Base-by-base conservation (phyloP, 768 basidiomycete genomes). In the Coprinopsis sp. region DNA sequence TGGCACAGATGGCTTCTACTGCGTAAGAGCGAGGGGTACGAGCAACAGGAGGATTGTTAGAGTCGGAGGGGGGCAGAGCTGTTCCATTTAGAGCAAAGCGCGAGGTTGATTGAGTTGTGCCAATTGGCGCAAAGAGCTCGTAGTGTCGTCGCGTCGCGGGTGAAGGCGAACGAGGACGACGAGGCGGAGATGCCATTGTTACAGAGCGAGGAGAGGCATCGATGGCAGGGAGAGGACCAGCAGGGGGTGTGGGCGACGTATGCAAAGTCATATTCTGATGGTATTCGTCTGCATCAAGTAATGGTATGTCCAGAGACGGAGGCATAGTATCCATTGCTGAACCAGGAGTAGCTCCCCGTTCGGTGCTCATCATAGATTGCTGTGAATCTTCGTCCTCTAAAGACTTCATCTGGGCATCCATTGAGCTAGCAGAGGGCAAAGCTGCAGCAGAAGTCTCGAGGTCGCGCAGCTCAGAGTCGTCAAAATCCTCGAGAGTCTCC, bases 1-100 rank as follows among this genome's bases (percentile, higher is more conserved):
- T 79, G 16, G 91, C 91, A 51, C 87, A 91, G 50, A 95, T 81
- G 14, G 93, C 92, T 66, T 95, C 93, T 4, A 96, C 84, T 6
- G 85, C 84, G 61, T 84, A 91, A 0, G 88, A 76, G 24, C 81
- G 74, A n/a, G 79, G 80, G 13, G 47, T n/a, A 21, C 34, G 28
- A 12, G 47, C 10, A n/a, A n/a, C 27, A 5, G 33, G 27, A 4
- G 33, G 23, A 19, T 46, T 25, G 22, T 37, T 19, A 7, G 43
- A 44, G 16, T 42, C 34, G 7, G 10, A 10, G 24, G 40, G 40
- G 6, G 40, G 40, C 4, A 10, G 24, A 16, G 40, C 40, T 30
- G 40, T 42, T n/a, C 40, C 40, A 29, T 30, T 30, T 30, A 42
- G 19, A 30, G 40, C 40, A 19, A 42, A 13, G 19, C n/a, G 22